These are phyloP conservation scores for Selaginella moellendorffii DNA, from an alignment of 75 land plant genomes.

Conservation along the genomic window DNA sequence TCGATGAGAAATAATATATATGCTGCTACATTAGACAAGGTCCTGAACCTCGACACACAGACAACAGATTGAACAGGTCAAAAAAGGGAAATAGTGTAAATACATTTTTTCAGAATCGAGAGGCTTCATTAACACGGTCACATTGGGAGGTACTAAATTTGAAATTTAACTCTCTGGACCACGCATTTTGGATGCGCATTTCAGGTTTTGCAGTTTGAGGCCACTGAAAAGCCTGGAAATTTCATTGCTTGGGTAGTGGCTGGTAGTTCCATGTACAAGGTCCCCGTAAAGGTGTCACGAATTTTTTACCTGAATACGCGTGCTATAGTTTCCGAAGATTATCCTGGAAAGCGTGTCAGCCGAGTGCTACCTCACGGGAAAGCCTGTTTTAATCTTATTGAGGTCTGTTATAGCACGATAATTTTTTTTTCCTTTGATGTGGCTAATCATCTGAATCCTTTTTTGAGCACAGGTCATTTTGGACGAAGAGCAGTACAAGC, in stretches of 20 bases:
- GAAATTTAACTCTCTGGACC: no score
- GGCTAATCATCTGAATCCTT: not conserved
- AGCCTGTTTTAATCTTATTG: slow-evolving; percentile 59
- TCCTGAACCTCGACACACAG: not conserved
- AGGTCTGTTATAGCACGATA: slow-evolving; percentile 32
- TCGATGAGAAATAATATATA: no score
- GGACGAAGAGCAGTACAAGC: slow-evolving; percentile 71
- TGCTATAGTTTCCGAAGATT: slow-evolving; percentile 66
- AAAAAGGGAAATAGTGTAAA: slow-evolving; percentile 27
- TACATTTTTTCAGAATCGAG: slow-evolving; percentile 61
- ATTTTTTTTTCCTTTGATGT: not conserved
- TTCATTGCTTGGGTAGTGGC: slow-evolving; percentile 84
- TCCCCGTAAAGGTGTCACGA: slow-evolving; percentile 67
- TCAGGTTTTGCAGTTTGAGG: slow-evolving; percentile 50
- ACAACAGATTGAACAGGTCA: not conserved
- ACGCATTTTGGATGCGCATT: not conserved
- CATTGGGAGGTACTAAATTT: slow-evolving; percentile 99
- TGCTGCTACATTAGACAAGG: not conserved
- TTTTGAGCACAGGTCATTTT: slow-evolving; percentile 39
- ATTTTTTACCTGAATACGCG: slow-evolving; percentile 84
- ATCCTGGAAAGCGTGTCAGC: slow-evolving; percentile 80
- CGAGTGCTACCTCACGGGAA: slow-evolving; percentile 80
- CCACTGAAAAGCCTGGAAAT: slow-evolving; percentile 48
- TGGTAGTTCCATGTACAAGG: slow-evolving; percentile 62
- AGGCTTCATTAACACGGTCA: slow-evolving; percentile 34